These are phyloP conservation scores for Peronospora farinosa DNA, from an alignment of 352 stramenopile species.

Conservation along the genomic window DNA sequence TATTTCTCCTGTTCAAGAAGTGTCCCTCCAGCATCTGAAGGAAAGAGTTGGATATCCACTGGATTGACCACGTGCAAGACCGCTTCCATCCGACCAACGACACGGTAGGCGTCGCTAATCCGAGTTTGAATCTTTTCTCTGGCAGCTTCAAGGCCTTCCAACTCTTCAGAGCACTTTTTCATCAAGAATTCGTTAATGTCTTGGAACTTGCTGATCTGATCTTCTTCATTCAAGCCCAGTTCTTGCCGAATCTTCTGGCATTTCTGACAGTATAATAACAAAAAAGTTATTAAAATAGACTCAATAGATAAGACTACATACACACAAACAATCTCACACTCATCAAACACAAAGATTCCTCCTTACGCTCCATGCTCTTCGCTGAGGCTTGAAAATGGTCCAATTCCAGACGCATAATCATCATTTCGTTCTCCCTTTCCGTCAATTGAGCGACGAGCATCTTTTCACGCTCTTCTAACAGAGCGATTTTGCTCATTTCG, in stretches of 20 bases:
- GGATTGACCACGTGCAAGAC: slow-evolving; percentile 33
- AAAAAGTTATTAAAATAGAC: slow-evolving; percentile 1
- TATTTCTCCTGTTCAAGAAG: slow-evolving; percentile 56
- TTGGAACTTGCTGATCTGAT: slow-evolving; percentile 50
- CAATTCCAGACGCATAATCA: slow-evolving; percentile 24
- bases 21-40: slow-evolving; percentile 29
- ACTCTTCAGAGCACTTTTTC: slow-evolving; percentile 54
- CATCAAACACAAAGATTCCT: slow-evolving; percentile 55
- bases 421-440: slow-evolving; percentile 27
- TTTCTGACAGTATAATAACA: slow-evolving; percentile 22
- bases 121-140: slow-evolving; percentile 42
- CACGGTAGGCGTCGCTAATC: slow-evolving; percentile 33
- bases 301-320: not conserved
- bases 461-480: slow-evolving; percentile 22
- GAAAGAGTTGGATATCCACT: slow-evolving; percentile 36
- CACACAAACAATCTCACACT: slow-evolving; percentile 30
- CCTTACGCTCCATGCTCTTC: slow-evolving; percentile 44
- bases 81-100: slow-evolving; percentile 42
- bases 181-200: slow-evolving; percentile 54
- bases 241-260: slow-evolving; percentile 71
- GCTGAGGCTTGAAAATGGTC: slow-evolving; percentile 29
- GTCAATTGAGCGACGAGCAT: slow-evolving; percentile 23
- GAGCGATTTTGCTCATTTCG: slow-evolving; percentile 15
- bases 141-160: slow-evolving; percentile 45
- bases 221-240: slow-evolving; percentile 43